These are phyloP conservation scores for Acanthamoeba sp. DNA, from an alignment of 208 protist genomes.

Conservation along the genomic window DNA sequence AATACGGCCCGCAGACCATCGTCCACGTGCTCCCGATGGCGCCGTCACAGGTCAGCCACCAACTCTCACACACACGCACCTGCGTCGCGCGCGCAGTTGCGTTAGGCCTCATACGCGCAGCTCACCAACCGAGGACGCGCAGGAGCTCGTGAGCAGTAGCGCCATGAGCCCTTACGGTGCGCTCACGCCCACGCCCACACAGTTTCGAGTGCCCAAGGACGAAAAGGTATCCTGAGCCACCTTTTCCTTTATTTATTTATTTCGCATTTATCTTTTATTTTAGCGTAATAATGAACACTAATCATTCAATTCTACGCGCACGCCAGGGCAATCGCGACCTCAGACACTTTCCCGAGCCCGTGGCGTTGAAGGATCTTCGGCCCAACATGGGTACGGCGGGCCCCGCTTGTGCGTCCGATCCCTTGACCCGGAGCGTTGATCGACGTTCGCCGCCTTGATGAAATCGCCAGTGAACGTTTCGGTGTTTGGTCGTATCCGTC, in stretches of 20 bases:
- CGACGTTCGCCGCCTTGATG: too few species aligned
- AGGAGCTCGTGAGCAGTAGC: background rate
- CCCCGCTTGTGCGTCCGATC: too few species aligned
- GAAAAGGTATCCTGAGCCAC: slow-evolving; percentile 1
- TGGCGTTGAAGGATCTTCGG: background rate
- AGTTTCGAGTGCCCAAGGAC: slow-evolving; percentile 10
- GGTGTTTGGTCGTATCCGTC: background rate
- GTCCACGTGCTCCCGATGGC: background rate
- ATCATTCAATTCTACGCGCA: too few species aligned
- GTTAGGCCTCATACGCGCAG: background rate
- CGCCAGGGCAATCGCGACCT: background rate
- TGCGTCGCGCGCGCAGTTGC: background rate
- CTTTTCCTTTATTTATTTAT: too few species aligned
- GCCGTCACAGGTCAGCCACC: background rate
- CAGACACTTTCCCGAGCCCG: background rate
- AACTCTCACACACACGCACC: background rate
- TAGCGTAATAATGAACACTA: too few species aligned
- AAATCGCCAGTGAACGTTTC: background rate
- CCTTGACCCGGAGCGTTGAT: too few species aligned
- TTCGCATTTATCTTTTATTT: too few species aligned
- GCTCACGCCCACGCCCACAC: background rate
- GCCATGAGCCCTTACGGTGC: background rate
- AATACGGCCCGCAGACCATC: background rate
- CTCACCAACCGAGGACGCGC: too few species aligned
- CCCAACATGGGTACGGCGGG: background rate